phyloP scores from a whole-genome alignment of 305 asterid genomes.

The Solanum hybrid region DNA sequence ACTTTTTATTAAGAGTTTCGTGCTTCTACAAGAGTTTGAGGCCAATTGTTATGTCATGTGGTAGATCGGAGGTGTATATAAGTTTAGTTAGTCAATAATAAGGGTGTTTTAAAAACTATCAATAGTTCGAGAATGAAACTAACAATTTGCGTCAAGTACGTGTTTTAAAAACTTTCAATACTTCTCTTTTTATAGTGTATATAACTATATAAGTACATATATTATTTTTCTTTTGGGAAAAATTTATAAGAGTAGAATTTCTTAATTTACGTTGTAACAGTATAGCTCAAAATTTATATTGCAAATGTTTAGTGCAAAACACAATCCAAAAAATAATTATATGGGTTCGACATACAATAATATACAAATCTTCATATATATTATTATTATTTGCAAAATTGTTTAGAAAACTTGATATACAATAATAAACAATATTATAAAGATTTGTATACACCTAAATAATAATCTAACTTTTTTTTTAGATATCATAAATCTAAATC shows the following conservation, averaged over 20 bases:
- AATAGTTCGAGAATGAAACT: fast-evolving
- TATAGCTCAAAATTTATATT: neutral
- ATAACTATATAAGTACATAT: neutral
- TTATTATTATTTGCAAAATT: neutral
- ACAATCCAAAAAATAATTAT: neutral
- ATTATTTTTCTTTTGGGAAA: neutral
- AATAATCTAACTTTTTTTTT: neutral
- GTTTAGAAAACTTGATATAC: neutral
- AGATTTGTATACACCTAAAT: neutral
- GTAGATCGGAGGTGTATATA: neutral
- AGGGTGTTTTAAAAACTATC: neutral
- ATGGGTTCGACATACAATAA: neutral
- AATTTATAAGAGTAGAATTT: neutral
- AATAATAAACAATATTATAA: neutral
- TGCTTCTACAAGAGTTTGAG: fast-evolving
- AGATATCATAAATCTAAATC: neutral
- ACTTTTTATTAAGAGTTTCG: neutral
- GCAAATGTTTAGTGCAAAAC: neutral
- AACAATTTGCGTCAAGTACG: neutral
- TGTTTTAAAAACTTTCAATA: no score
- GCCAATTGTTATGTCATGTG: neutral
- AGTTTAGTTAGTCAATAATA: neutral
- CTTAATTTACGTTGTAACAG: neutral
- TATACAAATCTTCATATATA: neutral
- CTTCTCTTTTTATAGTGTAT: neutral